phyloP scores from a whole-genome alignment of 805 yeast species.

The Wickerhamomyces bovis region DNA sequence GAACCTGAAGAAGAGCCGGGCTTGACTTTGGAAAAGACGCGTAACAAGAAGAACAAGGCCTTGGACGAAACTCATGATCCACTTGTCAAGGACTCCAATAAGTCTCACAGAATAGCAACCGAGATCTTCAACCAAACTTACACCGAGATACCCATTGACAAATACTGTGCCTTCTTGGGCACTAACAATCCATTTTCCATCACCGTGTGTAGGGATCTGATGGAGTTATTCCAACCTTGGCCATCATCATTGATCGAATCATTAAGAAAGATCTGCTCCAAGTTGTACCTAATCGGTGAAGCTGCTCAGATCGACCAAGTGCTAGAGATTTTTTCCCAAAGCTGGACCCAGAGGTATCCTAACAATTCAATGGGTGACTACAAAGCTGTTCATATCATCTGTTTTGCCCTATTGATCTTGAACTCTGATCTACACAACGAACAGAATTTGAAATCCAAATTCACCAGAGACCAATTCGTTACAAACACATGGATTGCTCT shows the following conservation, averaged over 20 bases:
- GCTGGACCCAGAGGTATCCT: constrained; percentile 52
- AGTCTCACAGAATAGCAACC: constrained; percentile 22
- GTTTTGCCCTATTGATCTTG: constrained; percentile 64
- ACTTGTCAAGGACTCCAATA: not conserved
- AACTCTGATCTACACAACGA: constrained; percentile 74
- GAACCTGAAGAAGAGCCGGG: constrained; percentile 16
- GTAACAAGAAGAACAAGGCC: not conserved
- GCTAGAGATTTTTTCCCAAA: constrained; percentile 57
- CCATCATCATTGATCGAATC: constrained; percentile 48
- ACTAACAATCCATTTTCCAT: constrained; percentile 12
- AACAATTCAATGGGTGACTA: constrained; percentile 42
- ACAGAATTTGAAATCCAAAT: constrained; percentile 28
- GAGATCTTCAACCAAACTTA: constrained; percentile 29
- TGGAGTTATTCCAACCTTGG: constrained; percentile 36
- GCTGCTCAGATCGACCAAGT: constrained; percentile 76
- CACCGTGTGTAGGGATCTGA: constrained; percentile 29
- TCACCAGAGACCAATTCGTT: constrained; percentile 39
- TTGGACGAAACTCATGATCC: not conserved
- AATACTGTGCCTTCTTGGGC: constrained; percentile 38
- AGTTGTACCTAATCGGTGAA: constrained; percentile 73
- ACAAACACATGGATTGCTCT: constrained; percentile 46
- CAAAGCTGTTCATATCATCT: constrained; percentile 61
- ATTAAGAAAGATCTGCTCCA: constrained; percentile 55
- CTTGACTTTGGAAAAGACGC: not conserved
- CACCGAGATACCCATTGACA: constrained; percentile 30